phyloP scores from a whole-genome alignment of 176 grass and related monocot genomes.

The Oryza meyeriana region DNA sequence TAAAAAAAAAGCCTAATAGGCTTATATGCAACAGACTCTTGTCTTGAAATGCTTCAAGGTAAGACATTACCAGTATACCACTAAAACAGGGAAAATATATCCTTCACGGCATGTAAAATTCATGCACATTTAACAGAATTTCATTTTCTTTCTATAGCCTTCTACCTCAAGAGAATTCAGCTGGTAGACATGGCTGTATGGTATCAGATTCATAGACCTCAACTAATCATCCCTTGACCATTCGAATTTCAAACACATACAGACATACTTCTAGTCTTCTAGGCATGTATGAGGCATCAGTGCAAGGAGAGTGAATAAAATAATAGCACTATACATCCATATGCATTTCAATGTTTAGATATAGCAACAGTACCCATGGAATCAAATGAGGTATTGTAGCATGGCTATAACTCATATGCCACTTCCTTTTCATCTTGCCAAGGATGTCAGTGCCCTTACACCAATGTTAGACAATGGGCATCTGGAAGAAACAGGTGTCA shows the following conservation, averaged over 20 bases:
- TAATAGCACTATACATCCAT: not conserved
- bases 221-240: not conserved
- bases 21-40: too few relatives aligned
- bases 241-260: not conserved
- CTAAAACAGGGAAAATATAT: not conserved
- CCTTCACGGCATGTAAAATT: not conserved
- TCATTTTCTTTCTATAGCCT: not conserved
- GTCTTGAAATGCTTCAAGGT: too few relatives aligned
- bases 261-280: not conserved
- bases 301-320: not conserved
- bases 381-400: too few relatives aligned
- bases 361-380: too few relatives aligned
- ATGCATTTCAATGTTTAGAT: too few relatives aligned
- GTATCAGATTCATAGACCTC: not conserved
- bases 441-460: too few relatives aligned
- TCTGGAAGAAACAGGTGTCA: too few relatives aligned
- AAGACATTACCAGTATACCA: not conserved
- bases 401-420: too few relatives aligned
- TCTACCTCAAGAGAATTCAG: not conserved
- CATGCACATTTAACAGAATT: conserved; percentile 5
- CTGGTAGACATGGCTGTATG: not conserved
- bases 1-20: too few relatives aligned
- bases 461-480: too few relatives aligned
- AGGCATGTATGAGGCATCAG: not conserved
- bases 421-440: too few relatives aligned